These are phyloP conservation scores for Hanseniaspora mollemarum DNA, from an alignment of 805 yeast genomes.

Conservation along the genomic window DNA sequence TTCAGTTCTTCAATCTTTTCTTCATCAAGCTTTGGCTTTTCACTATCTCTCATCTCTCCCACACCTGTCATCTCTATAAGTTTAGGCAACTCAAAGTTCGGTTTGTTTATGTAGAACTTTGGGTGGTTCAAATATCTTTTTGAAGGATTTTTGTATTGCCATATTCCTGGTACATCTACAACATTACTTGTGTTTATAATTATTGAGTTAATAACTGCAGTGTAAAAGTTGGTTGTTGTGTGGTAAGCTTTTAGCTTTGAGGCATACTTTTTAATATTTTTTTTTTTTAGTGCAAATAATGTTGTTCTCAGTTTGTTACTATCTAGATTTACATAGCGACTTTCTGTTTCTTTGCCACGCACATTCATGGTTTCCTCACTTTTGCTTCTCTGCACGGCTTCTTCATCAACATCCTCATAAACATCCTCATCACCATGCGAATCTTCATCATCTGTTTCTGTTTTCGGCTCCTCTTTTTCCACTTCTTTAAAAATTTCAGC, in stretches of 20 bases:
- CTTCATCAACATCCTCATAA: too few species aligned
- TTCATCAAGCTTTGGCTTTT: background rate
- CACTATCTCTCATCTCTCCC: background rate
- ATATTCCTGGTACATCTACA: slow-evolving; percentile 1
- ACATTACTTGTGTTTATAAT: slow-evolving; percentile 2
- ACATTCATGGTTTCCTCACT: too few species aligned
- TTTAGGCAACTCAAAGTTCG: background rate
- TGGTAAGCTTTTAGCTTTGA: slow-evolving; percentile 4
- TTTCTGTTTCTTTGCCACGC: too few species aligned
- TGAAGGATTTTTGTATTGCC: slow-evolving; percentile 4
- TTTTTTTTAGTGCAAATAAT: slow-evolving; percentile 6
- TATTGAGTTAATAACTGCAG: background rate
- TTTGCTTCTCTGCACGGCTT: too few species aligned
- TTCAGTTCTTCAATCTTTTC: slow-evolving; percentile 1
- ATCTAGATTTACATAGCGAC: slow-evolving; percentile 2
- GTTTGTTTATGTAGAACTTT: background rate
- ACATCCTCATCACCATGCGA: too few species aligned
- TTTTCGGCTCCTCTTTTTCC: too few species aligned
- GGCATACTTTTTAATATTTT: slow-evolving; percentile 9
- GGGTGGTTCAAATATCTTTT: slow-evolving; percentile 2
- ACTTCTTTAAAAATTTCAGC: too few species aligned
- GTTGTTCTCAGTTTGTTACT: slow-evolving; percentile 13
- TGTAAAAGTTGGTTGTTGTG: slow-evolving; percentile 10
- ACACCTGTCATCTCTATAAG: slow-evolving; percentile 1
- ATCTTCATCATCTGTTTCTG: too few species aligned